Evolutionary conservation across 106 monocot genomes (phyloP), one percentile per base, ranked within the genome.

Genomic region (Vanilla planifolia): DNA sequence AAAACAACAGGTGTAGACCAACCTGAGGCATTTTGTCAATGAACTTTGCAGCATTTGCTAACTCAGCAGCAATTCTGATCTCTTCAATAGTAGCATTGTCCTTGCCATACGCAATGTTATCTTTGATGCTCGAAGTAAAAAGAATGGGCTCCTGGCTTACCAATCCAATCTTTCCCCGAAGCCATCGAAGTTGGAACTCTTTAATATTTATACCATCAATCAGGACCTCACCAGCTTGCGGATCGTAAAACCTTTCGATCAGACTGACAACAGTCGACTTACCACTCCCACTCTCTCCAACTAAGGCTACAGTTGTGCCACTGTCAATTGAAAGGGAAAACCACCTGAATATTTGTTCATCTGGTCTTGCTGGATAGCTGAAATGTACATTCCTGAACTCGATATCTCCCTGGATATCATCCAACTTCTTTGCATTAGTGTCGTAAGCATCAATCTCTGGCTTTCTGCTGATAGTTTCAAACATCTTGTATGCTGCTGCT

Each of bases 101-200:
- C 15, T 68, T 68, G 1, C 68, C 68, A 37, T 47, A 68, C 7
- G 59, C 26, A 4, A 68, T 68, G 47, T 68, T 68, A 6, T 68
- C 68, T 33, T 33, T 68, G 29, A 68, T 60, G 59, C 59, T 59
- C 0, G 68, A 59, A 43, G 58, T 36, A 26, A 68, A 68, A 33
- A 68, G 68, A 33, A 48, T 59, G 15, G 68, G 68, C 43, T 68
- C 68, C 34, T 68, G 68, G 24, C 68, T 68, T 8, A 68, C 68
- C 33, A 68, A 46, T 25, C 68, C 68, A 33, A 68, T 68, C 46
- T 68, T 59, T 5, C 44, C 46, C 47, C 59, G 59, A 9, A 68
- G 15, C 58, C 68, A 68, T 48, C 59, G 33, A 6, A 68, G 35
- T 21, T 46, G 33, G 10, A 59, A 15, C 9, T 41, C 45, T 34